Evolutionary conservation across 2,329 filamentous ascomycete species (phyloP).

Genomic region (Arthroderma sp.): DNA sequence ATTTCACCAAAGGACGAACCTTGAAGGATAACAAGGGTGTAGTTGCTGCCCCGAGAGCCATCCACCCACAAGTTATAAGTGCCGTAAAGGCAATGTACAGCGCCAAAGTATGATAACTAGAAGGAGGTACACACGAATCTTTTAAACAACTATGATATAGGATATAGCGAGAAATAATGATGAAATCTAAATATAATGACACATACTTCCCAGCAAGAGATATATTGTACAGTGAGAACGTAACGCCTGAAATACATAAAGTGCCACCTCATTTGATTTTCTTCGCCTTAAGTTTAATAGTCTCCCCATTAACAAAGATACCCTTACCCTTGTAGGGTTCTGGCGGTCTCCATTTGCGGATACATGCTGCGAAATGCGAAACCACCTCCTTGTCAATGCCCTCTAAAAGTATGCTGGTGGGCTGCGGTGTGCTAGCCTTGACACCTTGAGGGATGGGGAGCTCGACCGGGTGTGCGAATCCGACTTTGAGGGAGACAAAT

Average conservation of each 20-base stretch:
- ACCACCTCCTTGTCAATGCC: conserved; percentile 75
- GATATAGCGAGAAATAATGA: conserved; percentile 7
- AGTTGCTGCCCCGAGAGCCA: conserved; percentile 65
- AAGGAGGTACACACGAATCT: conserved; percentile 1
- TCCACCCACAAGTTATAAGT: conserved; percentile 63
- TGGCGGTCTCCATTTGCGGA: conserved; percentile 75
- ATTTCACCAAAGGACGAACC: conserved; percentile 79
- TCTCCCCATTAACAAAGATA: conserved; percentile 95
- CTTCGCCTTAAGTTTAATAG: conserved; percentile 96
- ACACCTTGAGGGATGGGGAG: conserved; percentile 71
- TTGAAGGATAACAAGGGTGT: conserved; percentile 86
- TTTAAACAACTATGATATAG: neutral
- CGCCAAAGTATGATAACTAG: conserved; percentile 43
- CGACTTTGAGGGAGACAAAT: conserved; percentile 87
- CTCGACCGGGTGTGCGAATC: conserved; percentile 92
- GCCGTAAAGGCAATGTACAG: conserved; percentile 57
- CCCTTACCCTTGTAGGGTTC: conserved; percentile 99
- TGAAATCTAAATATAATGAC: conserved; percentile 12
- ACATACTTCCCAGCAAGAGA: conserved; percentile 17
- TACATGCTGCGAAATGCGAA: conserved; percentile 80
- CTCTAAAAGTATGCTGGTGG: conserved; percentile 82
- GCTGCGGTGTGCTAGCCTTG: conserved; percentile 74
- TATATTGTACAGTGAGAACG: conserved; percentile 11
- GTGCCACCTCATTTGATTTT: conserved; percentile 61
- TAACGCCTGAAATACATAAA: conserved; percentile 7